phyloP scores from a whole-genome alignment of 225 moss, liverwort and hornwort genomes.

The Physcomitrellopsis africana region DNA sequence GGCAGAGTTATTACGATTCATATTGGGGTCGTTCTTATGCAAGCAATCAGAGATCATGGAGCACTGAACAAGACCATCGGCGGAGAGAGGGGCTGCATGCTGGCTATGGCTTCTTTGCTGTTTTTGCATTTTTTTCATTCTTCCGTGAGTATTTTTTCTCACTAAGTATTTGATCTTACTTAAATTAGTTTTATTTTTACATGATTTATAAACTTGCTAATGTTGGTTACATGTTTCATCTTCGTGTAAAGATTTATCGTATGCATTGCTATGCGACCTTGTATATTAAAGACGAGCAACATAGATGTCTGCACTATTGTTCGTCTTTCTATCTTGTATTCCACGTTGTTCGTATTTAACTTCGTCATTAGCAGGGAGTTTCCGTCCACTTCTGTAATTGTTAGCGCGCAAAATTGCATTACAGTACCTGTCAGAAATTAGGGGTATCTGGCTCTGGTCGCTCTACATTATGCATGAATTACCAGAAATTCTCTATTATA shows the following conservation, averaged over 20 bases:
- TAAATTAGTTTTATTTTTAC: not conserved
- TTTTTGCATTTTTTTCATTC: constrained; percentile 36
- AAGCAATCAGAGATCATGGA: constrained; percentile 53
- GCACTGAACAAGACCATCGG: constrained; percentile 39
- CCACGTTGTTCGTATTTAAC: constrained; percentile 21
- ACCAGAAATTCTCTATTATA: constrained; percentile 18
- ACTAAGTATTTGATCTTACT: not conserved
- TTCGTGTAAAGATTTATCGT: constrained; percentile 12
- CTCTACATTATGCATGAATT: constrained; percentile 21
- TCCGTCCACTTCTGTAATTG: constrained; percentile 31
- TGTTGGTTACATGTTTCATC: not conserved
- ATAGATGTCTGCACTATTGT: constrained; percentile 13
- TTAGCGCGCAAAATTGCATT: constrained; percentile 16
- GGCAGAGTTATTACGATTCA: constrained; percentile 39
- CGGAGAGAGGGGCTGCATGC: constrained; percentile 21
- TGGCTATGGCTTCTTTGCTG: constrained; percentile 44
- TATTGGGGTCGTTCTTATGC: constrained; percentile 56
- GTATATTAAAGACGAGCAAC: constrained; percentile 4
- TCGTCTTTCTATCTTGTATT: constrained; percentile 25
- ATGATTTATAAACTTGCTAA: not conserved
- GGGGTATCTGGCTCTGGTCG: constrained; percentile 24
- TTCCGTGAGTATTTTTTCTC: constrained; percentile 35
- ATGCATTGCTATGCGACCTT: not conserved
- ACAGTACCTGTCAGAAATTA: constrained; percentile 15
- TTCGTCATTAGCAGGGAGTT: constrained; percentile 6